A percentile compares a stretch with the other conserved stretches of the same genome.
Conservation (phyloP, 192 early-diverging fungal genomes). For the Linnemannia exigua region DNA sequence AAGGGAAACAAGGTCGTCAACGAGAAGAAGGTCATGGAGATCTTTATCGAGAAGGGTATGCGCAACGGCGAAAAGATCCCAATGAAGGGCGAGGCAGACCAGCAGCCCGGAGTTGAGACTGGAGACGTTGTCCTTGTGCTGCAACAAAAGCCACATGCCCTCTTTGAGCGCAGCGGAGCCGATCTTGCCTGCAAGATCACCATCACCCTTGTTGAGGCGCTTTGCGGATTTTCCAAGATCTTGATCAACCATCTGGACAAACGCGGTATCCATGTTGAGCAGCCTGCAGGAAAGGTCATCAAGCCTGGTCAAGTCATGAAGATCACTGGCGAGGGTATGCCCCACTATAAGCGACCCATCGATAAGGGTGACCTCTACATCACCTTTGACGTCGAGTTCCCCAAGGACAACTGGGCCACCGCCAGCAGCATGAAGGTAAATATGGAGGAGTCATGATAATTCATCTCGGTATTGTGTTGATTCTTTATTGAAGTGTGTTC, state of each 20-base stretch:
- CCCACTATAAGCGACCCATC: conserved; percentile 74
- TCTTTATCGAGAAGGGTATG: conserved; percentile 97
- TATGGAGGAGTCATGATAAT: neutral
- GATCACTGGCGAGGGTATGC: conserved; percentile 95
- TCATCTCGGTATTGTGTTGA: no score
- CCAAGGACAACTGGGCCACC: conserved; percentile 64
- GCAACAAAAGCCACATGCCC: conserved; percentile 83
- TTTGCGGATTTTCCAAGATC: conserved; percentile 90
- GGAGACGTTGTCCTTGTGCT: conserved; percentile 95
- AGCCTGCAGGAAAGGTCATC: conserved; percentile 87
- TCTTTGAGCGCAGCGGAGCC: conserved; percentile 85
- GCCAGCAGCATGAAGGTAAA: conserved; percentile 47
- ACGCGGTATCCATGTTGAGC: conserved; percentile 84
- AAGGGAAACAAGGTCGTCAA: conserved; percentile 87
- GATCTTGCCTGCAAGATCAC: conserved; percentile 86
- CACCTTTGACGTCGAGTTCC: conserved; percentile 91
- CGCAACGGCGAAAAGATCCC: conserved; percentile 89
- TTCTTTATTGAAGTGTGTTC: neutral
- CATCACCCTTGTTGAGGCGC: conserved; percentile 91
- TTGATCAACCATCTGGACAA: conserved; percentile 91
- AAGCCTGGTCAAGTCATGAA: conserved; percentile 90
- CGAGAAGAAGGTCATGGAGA: conserved; percentile 93
- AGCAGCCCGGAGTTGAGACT: conserved; percentile 89
- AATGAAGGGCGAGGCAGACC: conserved; percentile 96
- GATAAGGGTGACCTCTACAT: conserved; percentile 93